Percentiles rank a stretch among this genome's conserved stretches.
phyloP scores from a whole-genome alignment of 768 basidiomycete genomes.

The Phlebiopsis gigantea region DNA sequence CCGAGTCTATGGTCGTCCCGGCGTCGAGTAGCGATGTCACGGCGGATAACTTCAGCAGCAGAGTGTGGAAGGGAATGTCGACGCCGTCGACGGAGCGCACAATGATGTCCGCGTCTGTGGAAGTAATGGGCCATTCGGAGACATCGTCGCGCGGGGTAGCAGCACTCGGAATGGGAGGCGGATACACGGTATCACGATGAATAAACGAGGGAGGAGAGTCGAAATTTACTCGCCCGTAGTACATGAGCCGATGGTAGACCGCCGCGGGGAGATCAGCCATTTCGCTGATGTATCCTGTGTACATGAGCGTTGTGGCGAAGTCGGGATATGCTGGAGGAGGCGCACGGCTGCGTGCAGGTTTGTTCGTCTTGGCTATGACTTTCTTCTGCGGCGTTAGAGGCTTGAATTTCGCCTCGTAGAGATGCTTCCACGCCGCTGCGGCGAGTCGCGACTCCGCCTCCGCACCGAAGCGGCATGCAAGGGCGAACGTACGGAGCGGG shows the following conservation, averaged over 20 bases:
- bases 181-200: background rate
- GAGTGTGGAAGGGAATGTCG: background rate
- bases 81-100: background rate
- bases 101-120: background rate
- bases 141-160: background rate
- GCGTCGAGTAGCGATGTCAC: background rate
- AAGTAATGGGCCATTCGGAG: background rate
- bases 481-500: background rate
- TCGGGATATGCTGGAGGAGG: background rate
- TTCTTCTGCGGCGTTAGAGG: background rate
- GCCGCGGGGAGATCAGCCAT: conserved; percentile 4
- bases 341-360: too few species aligned
- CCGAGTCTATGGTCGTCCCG: background rate
- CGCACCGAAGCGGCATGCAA: background rate
- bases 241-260: background rate
- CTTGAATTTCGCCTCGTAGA: background rate
- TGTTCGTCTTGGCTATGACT: background rate
- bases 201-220: background rate
- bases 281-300: background rate
- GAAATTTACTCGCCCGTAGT: background rate
- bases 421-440: background rate
- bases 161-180: background rate
- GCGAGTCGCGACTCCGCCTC: background rate
- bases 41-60: background rate
- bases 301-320: background rate